These are phyloP conservation scores for Aspergillus aculeatus DNA, from an alignment of 2,329 filamentous ascomycete species.

Conservation along the genomic window DNA sequence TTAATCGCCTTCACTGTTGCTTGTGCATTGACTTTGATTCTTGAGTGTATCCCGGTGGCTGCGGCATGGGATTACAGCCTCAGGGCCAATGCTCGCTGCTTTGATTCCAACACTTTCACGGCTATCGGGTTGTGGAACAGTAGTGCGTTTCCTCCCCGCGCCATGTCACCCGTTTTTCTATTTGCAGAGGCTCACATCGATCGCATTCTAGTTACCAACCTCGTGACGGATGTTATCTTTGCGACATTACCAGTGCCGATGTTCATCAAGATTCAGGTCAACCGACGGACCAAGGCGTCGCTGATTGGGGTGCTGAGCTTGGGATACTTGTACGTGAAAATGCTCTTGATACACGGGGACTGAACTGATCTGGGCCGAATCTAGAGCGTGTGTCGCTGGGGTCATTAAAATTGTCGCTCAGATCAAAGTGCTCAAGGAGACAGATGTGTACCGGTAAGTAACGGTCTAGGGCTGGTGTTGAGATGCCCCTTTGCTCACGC, in stretches of 20 bases:
- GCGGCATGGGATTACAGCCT: constrained; percentile 46
- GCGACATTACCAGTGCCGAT: constrained; percentile 45
- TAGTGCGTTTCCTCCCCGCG: constrained; percentile 27
- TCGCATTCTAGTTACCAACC: constrained; percentile 39
- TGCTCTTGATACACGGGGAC: not conserved
- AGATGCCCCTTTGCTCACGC: not conserved
- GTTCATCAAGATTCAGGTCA: constrained; percentile 33
- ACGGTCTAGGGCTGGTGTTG: not conserved
- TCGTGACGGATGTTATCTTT: constrained; percentile 47
- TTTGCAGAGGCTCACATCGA: not conserved
- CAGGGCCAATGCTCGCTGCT: constrained; percentile 45
- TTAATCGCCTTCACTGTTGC: constrained; percentile 28
- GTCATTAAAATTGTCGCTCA: constrained; percentile 38
- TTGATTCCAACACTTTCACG: constrained; percentile 43
- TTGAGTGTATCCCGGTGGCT: constrained; percentile 48
- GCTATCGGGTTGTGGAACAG: constrained; percentile 30
- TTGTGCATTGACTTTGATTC: constrained; percentile 49
- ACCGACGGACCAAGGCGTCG: constrained; percentile 37
- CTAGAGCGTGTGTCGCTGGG: constrained; percentile 42
- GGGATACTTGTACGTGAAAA: constrained; percentile 41
- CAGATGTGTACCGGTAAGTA: constrained; percentile 36
- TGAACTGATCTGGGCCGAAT: not conserved
- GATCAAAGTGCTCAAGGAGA: constrained; percentile 25
- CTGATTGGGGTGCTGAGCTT: constrained; percentile 44
- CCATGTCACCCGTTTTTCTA: not conserved